phyloP scores from a whole-genome alignment of 192 early-diverging fungal genomes.

The Thamnidium elegans region DNA sequence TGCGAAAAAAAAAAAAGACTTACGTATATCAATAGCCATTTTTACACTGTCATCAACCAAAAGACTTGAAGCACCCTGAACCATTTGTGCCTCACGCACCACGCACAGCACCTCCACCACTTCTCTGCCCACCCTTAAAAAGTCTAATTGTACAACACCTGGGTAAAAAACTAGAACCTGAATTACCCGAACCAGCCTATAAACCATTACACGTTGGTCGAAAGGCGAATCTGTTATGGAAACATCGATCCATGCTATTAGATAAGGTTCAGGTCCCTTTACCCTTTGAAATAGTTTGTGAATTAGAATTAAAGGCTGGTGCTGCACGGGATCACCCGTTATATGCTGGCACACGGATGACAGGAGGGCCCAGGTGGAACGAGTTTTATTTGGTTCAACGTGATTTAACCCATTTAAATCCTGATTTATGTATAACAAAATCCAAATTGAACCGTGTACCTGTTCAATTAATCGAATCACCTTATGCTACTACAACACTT shows the following conservation, averaged over 20 bases:
- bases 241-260: constrained; percentile 26
- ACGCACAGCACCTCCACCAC: constrained; percentile 33
- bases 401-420: constrained; percentile 2
- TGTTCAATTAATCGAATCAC: background rate
- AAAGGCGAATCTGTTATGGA: constrained; percentile 39
- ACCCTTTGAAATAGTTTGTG: constrained; percentile 28
- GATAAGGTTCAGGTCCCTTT: constrained; percentile 16
- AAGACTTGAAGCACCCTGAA: background rate
- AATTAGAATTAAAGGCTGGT: constrained; percentile 26
- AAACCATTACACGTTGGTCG: constrained; percentile 36
- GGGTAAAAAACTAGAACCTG: constrained; percentile 17
- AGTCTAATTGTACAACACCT: background rate
- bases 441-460: constrained; percentile 1
- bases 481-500: background rate
- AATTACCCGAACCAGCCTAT: constrained; percentile 23
- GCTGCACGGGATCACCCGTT: background rate
- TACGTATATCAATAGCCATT: constrained; percentile 13
- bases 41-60: background rate
- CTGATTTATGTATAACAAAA: background rate
- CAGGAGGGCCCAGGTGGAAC: constrained; percentile 24
- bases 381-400: constrained; percentile 12
- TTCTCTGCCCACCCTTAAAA: constrained; percentile 16
- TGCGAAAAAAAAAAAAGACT: background rate
- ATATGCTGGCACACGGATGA: background rate
- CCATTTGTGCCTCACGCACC: constrained; percentile 34